Base-by-base conservation (phyloP, 108 stramenopile species). In the Fragilariopsis cylindrus region DNA sequence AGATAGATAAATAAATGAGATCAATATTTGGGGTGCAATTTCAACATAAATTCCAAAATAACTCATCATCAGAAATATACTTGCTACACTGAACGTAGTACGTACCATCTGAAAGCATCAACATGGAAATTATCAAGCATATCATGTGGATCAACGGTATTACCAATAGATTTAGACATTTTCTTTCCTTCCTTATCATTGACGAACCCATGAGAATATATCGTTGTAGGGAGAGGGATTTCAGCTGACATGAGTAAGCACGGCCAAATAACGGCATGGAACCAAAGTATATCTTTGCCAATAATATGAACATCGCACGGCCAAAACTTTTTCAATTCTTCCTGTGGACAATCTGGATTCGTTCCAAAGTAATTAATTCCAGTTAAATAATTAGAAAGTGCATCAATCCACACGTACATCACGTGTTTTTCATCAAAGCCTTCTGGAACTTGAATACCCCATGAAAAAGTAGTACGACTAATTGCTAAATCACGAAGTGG, bases 341-440 rank as follows among this genome's bases (percentile, higher is more conserved):
- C 73, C 52, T 70, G 69, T 46, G 48, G 56, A 0, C 73, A 80
- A 39, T 88, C 81, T n/a, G 82, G 82, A 44, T 88, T 79, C 48
- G 83, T 83, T 21, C 82, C 85, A 75, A 97, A 80, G 12, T 81
- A 92, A 73, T 97, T 88, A 41, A 97, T 85, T 41, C 96, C 97
- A 0, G 97, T 96, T 55, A 98, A 68, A 72, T 99, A 99, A 84
- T 99, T 99, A 19, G 95, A 89, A 46, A 99, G 77, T 6, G 99
- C 99, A 88, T 99, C 99, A 52, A 99, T 88, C 99, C 99, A 99
- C 15, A 99, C 99, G 81, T 99, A 99, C 97, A 99, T 97, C 81
- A 99, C 99, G 80, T 97, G 96, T 48, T 94, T 84, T 44, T 78
- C 71, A 39, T 94, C 78, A 76, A 97, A 98, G 41, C 94, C 95